Percentiles rank a stretch among this genome's conserved stretches.
These are phyloP conservation scores for Euphorbia lathyris DNA, from an alignment of 345 rosid species.

Conservation along the genomic window DNA sequence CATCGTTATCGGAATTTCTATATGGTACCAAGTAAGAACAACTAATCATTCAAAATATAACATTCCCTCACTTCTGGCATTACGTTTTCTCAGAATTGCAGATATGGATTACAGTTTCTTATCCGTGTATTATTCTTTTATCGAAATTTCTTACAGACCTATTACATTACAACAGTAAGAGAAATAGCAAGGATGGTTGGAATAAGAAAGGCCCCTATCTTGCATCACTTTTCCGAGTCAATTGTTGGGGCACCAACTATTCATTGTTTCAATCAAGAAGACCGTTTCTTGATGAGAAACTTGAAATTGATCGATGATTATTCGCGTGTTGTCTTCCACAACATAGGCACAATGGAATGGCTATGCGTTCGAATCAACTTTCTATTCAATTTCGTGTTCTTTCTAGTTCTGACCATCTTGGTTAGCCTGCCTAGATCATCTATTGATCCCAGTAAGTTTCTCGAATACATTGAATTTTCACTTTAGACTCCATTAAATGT, in stretches of 20 bases:
- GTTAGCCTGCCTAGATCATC: constrained; percentile 63
- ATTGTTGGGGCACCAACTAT: constrained; percentile 65
- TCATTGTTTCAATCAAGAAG: constrained; percentile 70
- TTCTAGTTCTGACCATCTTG: constrained; percentile 63
- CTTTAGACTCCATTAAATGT: neutral
- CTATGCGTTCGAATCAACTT: constrained; percentile 74
- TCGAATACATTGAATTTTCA: neutral
- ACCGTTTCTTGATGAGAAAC: constrained; percentile 49
- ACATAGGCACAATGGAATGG: constrained; percentile 84
- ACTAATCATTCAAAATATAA: neutral
- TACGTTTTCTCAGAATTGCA: too few relatives aligned
- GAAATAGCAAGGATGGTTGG: constrained; percentile 90
- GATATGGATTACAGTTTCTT: too few relatives aligned
- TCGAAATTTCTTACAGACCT: constrained; percentile 45
- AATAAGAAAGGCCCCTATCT: constrained; percentile 66
- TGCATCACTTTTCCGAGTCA: constrained; percentile 86
- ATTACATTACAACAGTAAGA: constrained; percentile 78
- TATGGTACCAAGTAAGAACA: constrained; percentile 62
- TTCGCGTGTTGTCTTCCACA: constrained; percentile 67
- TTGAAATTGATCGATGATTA: constrained; percentile 49
- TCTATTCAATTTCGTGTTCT: constrained; percentile 75
- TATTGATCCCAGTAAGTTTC: constrained; percentile 65
- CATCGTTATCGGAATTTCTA: constrained; percentile 45
- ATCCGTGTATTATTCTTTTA: too few relatives aligned
- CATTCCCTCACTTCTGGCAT: neutral